phyloP scores from a whole-genome alignment of 2,329 filamentous ascomycete genomes.

The Biscogniauxia mediterranea region DNA sequence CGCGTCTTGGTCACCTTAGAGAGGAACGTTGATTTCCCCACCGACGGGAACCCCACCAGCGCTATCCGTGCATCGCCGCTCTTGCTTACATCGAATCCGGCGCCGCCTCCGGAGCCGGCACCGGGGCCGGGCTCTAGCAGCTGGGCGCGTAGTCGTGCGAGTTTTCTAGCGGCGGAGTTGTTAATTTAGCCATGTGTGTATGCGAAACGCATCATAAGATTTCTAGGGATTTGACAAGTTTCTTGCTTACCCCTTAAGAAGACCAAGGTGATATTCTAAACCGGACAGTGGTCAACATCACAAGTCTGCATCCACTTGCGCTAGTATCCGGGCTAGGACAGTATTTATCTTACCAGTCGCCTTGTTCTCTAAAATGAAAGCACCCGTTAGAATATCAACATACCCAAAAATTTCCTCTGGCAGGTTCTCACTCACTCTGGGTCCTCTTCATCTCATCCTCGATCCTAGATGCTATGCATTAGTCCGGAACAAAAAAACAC shows the following conservation, averaged over 20 bases:
- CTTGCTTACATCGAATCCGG: slow-evolving; percentile 93
- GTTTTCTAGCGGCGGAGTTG: slow-evolving; percentile 63
- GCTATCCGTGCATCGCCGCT: slow-evolving; percentile 95
- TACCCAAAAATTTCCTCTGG: not conserved
- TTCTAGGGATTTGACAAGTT: no score
- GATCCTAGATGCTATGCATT: slow-evolving; percentile 63
- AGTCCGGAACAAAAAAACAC: slow-evolving; percentile 9
- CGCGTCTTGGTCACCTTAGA: slow-evolving; percentile 98
- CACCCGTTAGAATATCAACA: slow-evolving; percentile 14
- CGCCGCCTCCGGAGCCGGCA: slow-evolving; percentile 71
- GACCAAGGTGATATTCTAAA: slow-evolving; percentile 93
- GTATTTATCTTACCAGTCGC: slow-evolving; percentile 76
- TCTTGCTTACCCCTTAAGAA: slow-evolving; percentile 79
- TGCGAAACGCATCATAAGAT: not conserved
- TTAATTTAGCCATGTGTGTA: not conserved
- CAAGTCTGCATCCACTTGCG: not conserved
- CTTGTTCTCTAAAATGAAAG: slow-evolving; percentile 78
- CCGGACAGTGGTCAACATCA: slow-evolving; percentile 4
- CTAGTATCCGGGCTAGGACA: not conserved
- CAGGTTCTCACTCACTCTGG: slow-evolving; percentile 68
- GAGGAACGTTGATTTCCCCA: slow-evolving; percentile 98
- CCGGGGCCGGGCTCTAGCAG: slow-evolving; percentile 86
- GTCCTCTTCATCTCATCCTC: slow-evolving; percentile 99
- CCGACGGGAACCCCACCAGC: slow-evolving; percentile 96
- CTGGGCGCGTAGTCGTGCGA: slow-evolving; percentile 90